phyloP scores from a whole-genome alignment of 1,284 basidiomycete genomes.

The Microbotryomycetes sp. region DNA sequence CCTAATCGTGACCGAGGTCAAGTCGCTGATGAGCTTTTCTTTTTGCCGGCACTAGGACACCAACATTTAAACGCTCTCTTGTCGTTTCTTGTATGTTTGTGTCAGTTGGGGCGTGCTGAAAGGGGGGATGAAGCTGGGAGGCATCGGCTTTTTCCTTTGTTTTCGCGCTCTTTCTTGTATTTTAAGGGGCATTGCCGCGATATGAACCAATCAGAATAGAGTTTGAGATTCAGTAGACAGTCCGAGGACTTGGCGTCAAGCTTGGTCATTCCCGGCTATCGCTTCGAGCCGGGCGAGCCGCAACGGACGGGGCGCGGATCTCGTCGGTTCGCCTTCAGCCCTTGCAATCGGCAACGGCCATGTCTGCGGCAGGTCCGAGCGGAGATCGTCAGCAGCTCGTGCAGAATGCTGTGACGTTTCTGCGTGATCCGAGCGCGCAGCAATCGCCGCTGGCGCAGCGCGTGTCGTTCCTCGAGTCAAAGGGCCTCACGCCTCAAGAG shows the following conservation, averaged over 20 bases:
- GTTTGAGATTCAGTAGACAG: no score
- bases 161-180: no score
- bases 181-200: no score
- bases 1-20: background rate
- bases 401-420: conserved; percentile 31
- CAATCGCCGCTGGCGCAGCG: conserved; percentile 73
- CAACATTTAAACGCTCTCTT: conserved; percentile 23
- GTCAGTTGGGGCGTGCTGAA: no score
- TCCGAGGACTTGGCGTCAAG: no score
- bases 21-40: background rate
- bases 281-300: no score
- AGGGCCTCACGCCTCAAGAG: conserved; percentile 75
- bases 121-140: no score
- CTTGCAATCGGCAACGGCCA: background rate
- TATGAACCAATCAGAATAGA: no score
- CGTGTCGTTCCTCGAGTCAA: conserved; percentile 87
- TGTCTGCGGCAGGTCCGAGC: background rate
- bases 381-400: conserved; percentile 4
- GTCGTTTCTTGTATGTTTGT: no score
- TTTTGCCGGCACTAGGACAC: conserved; percentile 8
- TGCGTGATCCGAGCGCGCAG: conserved; percentile 40
- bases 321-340: background rate
- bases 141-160: no score
- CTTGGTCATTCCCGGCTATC: no score
- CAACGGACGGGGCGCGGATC: no score